Evolutionary conservation across 164 flowering plant genomes (phyloP), one percentile per base, ranked within the genome.

Genomic region (grape (Vitis vinifera)): DNA sequence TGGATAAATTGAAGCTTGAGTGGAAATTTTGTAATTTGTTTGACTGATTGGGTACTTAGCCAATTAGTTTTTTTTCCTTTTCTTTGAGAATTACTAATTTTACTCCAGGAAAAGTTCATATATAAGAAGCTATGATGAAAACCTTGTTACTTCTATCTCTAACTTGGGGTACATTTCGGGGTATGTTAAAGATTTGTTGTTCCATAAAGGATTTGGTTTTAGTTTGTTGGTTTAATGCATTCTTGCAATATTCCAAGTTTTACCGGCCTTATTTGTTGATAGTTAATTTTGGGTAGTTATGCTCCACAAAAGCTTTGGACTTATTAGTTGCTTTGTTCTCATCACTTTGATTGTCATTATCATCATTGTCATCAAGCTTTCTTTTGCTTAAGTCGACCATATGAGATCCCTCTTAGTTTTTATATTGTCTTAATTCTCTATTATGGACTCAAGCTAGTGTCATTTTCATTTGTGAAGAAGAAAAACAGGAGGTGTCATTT

Each of bases 91-190:
- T 51, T 62, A 50, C 12, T 59, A 10, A 27, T 69, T 69, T 63
- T 55, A 1, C 49, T 52, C 66, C 15, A 31, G 37, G 7, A 52
- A 30, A 67, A 23, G 37, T 30, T 50, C 1, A 15, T 68, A 58
- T 57, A 60, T 72, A 53, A 16, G 59, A 83, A 90, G 91, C 82
- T 80, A 75, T 59, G 88, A 90, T 62, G 94, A 90, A 76, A 90
- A 85, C 27, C 27, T 23, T 23, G 0, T 23, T 23, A 23, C 27
- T 23, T 23, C 1, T 23, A 23, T 23, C 27, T 1, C 27, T 23
- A 23, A 23, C 27, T 23, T 23, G 2, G 27, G 27, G 27, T 23
- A 31, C 7, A 31, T 6, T 31, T 6, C 0, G 8, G 5, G 0
- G 44, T 31, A 31, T 31, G 44, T 31, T 31, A 31, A 23, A 31